Base-by-base conservation (phyloP, 768 basidiomycete genomes). In the Fistulinella prunicolor region DNA sequence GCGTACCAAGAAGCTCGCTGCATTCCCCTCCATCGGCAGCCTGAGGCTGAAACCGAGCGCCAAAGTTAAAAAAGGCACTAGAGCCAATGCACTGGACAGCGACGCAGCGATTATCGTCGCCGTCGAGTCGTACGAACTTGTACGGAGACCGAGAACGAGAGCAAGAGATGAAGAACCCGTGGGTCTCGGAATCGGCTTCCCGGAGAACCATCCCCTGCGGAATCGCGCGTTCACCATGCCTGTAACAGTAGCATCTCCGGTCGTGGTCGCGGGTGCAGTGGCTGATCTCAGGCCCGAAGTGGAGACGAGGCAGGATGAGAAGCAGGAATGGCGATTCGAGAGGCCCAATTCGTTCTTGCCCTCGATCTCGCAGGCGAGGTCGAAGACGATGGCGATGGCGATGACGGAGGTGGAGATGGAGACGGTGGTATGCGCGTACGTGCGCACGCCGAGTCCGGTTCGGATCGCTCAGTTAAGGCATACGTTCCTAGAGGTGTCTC, bases 131-230 rank as follows among this genome's bases (percentile, higher is more conserved):
- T 46, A 50, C 13, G 57, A 62, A 43, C 49, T 65, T 26, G 46
- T 43, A 43, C 50, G 16, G n/a, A 53, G 45, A 26, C 22, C 41
- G 13, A 46, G 28, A 19, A 6, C 30, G 30, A 32, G 7, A 3
- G 30, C 30, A 14, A 32, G 30, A 10, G 26, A 3, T 3, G 44
- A 24, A n/a, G 51, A 47, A 29, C 59, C 39, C 10, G 30, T 63
- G 28, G 64, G 64, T 21, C 50, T 64, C 8, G 64, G 62, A 23
- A 53, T 64, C 26, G 59, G 62, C 9, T 58, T 66, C 41, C 64
- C 63, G 16, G 56, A 61, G 32, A 50, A 44, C 20, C 59, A 66
- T 16, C 62, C 53, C 9, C 35, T 56, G 5, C 52, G 46, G 3
- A 28, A 38, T 36, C 63, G 64, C 0, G 51, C 56, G 6, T 53